Evolutionary conservation across 1,139 yeast species (phyloP).

Genomic region (Blastobotrys persicus): DNA sequence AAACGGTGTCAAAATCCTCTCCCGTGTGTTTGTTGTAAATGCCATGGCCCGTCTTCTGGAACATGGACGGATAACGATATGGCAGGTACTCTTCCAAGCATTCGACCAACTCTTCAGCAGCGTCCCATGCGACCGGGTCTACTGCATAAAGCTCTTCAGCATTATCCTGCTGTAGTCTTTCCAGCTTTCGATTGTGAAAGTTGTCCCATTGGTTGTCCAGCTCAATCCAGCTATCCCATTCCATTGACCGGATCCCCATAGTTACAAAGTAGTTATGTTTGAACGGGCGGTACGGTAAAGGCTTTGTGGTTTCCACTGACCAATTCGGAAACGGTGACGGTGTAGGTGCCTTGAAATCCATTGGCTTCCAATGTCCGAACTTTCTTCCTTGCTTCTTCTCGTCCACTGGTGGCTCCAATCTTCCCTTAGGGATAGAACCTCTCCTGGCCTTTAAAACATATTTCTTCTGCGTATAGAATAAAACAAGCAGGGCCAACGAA

Average conservation of each 20-base stretch:
- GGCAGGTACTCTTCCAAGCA: slow-evolving; percentile 56
- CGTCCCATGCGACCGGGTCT: slow-evolving; percentile 50
- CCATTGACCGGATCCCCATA: slow-evolving; percentile 60
- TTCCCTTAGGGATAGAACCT: slow-evolving; percentile 3
- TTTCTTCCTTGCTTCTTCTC: slow-evolving; percentile 30
- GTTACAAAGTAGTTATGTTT: slow-evolving; percentile 63
- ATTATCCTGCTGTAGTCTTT: slow-evolving; percentile 44
- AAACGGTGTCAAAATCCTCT: slow-evolving; percentile 44
- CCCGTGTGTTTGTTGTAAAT: slow-evolving; percentile 53
- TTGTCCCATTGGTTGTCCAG: slow-evolving; percentile 62
- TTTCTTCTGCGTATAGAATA: background rate
- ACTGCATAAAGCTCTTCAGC: slow-evolving; percentile 53
- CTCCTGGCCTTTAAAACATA: no score
- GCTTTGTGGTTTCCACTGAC: slow-evolving; percentile 51
- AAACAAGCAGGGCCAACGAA: background rate
- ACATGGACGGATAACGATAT: slow-evolving; percentile 55
- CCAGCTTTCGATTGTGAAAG: slow-evolving; percentile 52
- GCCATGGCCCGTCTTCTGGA: slow-evolving; percentile 40
- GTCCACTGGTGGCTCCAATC: background rate
- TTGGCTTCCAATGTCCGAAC: slow-evolving; percentile 53
- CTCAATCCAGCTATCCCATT: slow-evolving; percentile 64
- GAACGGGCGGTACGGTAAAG: slow-evolving; percentile 58
- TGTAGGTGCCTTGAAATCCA: slow-evolving; percentile 48
- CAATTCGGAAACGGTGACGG: slow-evolving; percentile 51
- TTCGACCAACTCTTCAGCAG: slow-evolving; percentile 55